These are phyloP conservation scores for Populus alba DNA, from an alignment of 345 rosid species.

Conservation along the genomic window DNA sequence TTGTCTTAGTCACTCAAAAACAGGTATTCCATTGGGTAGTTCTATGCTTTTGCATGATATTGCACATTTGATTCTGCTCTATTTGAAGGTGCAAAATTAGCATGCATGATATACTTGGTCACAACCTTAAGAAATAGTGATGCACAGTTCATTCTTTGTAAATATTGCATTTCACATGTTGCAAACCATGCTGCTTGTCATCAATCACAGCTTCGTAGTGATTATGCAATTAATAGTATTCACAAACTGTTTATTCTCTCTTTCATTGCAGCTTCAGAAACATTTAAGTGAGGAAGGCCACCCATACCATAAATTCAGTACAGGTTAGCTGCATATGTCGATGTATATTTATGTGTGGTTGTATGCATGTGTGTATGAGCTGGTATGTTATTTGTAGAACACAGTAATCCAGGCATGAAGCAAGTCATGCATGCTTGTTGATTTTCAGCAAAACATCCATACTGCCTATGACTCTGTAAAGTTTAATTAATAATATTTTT, in stretches of 20 bases:
- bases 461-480: neutral
- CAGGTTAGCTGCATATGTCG: constrained; percentile 46
- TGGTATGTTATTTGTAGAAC: too few species aligned
- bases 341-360: neutral
- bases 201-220: neutral
- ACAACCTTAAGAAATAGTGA: neutral
- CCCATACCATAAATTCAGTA: constrained; percentile 87
- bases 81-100: too few species aligned
- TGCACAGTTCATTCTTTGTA: neutral
- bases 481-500: too few species aligned
- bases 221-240: neutral
- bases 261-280: constrained; percentile 60
- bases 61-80: too few species aligned
- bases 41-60: too few species aligned
- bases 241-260: constrained; percentile 6
- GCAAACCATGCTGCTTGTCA: neutral
- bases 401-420: too few species aligned
- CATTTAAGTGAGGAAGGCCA: constrained; percentile 71
- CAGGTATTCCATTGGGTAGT: too few species aligned
- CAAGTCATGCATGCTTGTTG: too few species aligned
- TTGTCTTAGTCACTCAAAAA: too few species aligned
- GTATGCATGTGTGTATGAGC: neutral
- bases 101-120: neutral
- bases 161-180: neutral
- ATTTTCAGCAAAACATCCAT: neutral